Base-by-base conservation (phyloP, 768 basidiomycete genomes). In the Kwoniella sp. region DNA sequence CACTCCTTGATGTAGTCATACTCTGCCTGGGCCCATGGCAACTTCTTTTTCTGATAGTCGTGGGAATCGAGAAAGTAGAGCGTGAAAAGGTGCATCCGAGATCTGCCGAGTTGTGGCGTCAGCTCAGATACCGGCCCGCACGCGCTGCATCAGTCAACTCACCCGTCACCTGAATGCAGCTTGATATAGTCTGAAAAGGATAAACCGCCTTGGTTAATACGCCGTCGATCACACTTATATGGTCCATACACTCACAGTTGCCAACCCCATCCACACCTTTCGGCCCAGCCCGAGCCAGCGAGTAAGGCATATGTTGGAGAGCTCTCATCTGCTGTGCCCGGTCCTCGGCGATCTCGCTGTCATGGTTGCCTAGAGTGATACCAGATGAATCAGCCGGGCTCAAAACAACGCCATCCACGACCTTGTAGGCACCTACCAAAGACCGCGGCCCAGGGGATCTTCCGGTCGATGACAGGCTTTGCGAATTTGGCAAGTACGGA, bases 41-140 rank as follows among this genome's bases (percentile, higher is more conserved):
- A 80, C 2, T 80, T 80, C 1, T 82, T 50, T 25, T 62, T 60
- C 36, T 67, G 66, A 34, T 54, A 56, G 1, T 83, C 76, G 9
- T 88, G 88, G 0, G 89, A 90, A 68, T 96, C 91, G 50, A 96
- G 74, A 78, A 93, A 88, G 73, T 93, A 96, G 2, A 96, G 69
- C 0, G 90, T 89, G 57, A 93, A 77, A n/a, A 91, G 78, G 56
- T 92, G 89, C 0, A 84, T 90, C 73, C 82, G 86, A 11, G 89
- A 90, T 36, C 88, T 89, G 40, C 3, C 23, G 39, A 15, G 27
- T 12, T 33, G 27, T 5, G 8, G 14, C 31, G 36, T 8, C 45
- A 34, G 45, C 22, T 46, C 45, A 46, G 5, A 15, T 31, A 23
- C 17, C 14, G 3, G 23, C 6, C 29, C 31, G 31, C 8, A 15